These are phyloP conservation scores for Metarhizium sp. DNA, from an alignment of 2,329 filamentous ascomycete genomes.

Conservation along the genomic window DNA sequence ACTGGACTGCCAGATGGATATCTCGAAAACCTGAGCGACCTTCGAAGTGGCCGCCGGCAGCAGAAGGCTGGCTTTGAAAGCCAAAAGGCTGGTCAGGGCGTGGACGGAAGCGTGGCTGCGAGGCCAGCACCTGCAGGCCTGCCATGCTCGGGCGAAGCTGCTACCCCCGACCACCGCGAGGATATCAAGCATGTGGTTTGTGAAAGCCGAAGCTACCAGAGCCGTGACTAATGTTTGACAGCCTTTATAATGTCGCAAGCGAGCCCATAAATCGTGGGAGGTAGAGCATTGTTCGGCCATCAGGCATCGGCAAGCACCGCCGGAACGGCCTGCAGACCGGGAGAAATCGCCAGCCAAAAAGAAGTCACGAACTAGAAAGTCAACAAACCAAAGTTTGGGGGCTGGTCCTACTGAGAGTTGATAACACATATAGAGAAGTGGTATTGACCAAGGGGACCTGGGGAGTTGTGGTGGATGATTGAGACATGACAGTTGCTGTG, in stretches of 20 bases:
- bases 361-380: too few species aligned
- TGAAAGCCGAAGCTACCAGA: background rate
- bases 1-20: constrained; percentile 73
- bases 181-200: constrained; percentile 6
- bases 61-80: constrained; percentile 39
- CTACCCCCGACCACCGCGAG: constrained; percentile 1
- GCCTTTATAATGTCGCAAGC: background rate
- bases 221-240: background rate
- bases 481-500: too few species aligned
- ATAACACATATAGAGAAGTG: too few species aligned
- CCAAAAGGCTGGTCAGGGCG: background rate
- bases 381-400: too few species aligned
- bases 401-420: too few species aligned
- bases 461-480: too few species aligned
- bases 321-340: background rate
- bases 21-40: constrained; percentile 67
- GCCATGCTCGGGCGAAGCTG: background rate
- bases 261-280: background rate
- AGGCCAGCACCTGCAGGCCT: background rate
- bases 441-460: too few species aligned
- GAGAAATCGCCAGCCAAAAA: too few species aligned
- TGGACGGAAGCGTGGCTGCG: background rate
- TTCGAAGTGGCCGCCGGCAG: constrained; percentile 36
- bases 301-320: background rate
- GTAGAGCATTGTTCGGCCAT: background rate